Conservation (phyloP, 2,329 filamentous ascomycete genomes). For the Lasiodiplodia sp. region DNA sequence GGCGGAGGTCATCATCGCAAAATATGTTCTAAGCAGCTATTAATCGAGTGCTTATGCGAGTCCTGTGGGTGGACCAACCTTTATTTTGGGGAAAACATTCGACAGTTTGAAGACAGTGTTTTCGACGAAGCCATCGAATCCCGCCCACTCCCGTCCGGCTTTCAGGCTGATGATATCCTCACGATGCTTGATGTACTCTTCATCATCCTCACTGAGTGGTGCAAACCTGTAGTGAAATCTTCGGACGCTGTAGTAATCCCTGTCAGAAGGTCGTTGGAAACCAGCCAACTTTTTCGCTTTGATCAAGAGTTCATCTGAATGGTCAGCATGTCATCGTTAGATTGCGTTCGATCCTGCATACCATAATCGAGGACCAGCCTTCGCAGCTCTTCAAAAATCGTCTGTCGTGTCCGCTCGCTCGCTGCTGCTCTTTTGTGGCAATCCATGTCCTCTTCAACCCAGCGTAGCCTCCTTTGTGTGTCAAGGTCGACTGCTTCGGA, state of each 20-base stretch:
- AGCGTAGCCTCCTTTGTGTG: not conserved
- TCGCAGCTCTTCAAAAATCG: slow-evolving; percentile 35
- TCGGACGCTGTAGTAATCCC: slow-evolving; percentile 40
- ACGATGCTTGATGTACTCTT: slow-evolving; percentile 38
- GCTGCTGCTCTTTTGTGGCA: slow-evolving; percentile 22
- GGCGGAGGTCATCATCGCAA: slow-evolving; percentile 36
- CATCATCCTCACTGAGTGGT: slow-evolving; percentile 36
- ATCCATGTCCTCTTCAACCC: not conserved
- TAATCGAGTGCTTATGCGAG: not conserved
- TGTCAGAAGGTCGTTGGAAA: slow-evolving; percentile 38
- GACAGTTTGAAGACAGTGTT: slow-evolving; percentile 24
- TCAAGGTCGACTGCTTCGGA: slow-evolving; percentile 10
- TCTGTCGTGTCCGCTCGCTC: slow-evolving; percentile 31
- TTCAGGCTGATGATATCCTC: slow-evolving; percentile 43
- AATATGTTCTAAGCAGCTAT: slow-evolving; percentile 36
- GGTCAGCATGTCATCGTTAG: not conserved
- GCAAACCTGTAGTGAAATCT: slow-evolving; percentile 36
- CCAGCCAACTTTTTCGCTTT: slow-evolving; percentile 39
- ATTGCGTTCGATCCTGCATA: not conserved
- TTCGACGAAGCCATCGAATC: slow-evolving; percentile 43
- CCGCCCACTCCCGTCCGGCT: slow-evolving; percentile 41
- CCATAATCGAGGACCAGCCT: slow-evolving; percentile 33
- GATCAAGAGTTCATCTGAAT: slow-evolving; percentile 36
- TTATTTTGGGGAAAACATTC: slow-evolving; percentile 10
- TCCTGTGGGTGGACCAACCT: not conserved